Evolutionary conservation across 2,329 filamentous ascomycete genomes (phyloP).

Genomic region (Neoarthrinium moseri): DNA sequence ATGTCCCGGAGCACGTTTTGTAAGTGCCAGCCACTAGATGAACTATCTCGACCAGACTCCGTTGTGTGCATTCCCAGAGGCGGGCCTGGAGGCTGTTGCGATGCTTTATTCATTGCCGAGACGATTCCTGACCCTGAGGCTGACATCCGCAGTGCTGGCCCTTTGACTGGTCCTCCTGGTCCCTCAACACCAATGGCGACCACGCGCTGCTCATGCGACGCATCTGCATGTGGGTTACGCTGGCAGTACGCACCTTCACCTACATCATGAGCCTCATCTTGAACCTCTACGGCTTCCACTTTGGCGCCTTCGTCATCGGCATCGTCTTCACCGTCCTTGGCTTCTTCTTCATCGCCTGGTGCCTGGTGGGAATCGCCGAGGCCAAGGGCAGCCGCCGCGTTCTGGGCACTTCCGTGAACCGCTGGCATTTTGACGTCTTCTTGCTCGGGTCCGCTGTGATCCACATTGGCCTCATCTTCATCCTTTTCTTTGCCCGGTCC

Average conservation of each 20-base stretch:
- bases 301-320: background rate
- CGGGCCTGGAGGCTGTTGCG: background rate
- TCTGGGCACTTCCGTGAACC: background rate
- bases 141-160: constrained; percentile 3
- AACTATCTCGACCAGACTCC: background rate
- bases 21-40: background rate
- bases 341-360: constrained; percentile 9
- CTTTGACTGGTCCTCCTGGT: constrained; percentile 5
- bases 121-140: background rate
- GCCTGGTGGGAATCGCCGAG: constrained; percentile 1
- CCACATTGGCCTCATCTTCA: constrained; percentile 3
- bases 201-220: background rate
- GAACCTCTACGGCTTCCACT: background rate
- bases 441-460: constrained; percentile 1
- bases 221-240: constrained; percentile 9
- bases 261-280: background rate
- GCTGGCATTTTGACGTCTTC: constrained; percentile 8
- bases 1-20: constrained; percentile 5
- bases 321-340: background rate
- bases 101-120: too few relatives aligned
- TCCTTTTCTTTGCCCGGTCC: constrained; percentile 1
- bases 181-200: constrained; percentile 6
- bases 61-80: background rate
- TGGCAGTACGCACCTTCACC: background rate
- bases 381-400: constrained; percentile 1